Percentiles rank a stretch among this genome's conserved stretches.
phyloP scores from a whole-genome alignment of 2,329 filamentous ascomycete genomes.

The Diaporthe citri region DNA sequence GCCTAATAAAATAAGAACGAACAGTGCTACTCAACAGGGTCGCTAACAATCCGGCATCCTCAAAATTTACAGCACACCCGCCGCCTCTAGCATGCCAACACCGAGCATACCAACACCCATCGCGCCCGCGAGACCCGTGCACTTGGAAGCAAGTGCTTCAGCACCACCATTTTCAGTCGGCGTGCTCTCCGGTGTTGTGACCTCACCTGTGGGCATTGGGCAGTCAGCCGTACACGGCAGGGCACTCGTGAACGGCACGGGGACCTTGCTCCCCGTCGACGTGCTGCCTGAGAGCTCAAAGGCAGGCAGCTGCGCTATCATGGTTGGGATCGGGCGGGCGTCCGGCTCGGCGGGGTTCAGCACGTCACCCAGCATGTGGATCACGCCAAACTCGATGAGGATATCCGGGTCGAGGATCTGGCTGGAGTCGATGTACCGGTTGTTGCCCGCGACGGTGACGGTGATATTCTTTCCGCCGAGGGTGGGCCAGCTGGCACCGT shows the following conservation, averaged over 20 bases:
- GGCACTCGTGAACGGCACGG: slow-evolving; percentile 17
- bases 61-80: background rate
- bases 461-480: slow-evolving; percentile 55
- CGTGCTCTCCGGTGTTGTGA: background rate
- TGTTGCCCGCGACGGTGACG: slow-evolving; percentile 57
- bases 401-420: slow-evolving; percentile 65
- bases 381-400: slow-evolving; percentile 67
- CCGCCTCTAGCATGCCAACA: background rate
- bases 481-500: slow-evolving; percentile 54
- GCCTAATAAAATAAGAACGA: background rate
- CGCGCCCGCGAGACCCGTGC: slow-evolving; percentile 3
- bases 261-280: slow-evolving; percentile 47
- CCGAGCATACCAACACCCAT: slow-evolving; percentile 10
- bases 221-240: slow-evolving; percentile 56
- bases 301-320: slow-evolving; percentile 52
- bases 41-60: background rate
- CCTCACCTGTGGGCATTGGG: slow-evolving; percentile 47
- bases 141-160: background rate
- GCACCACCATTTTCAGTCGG: background rate
- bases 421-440: slow-evolving; percentile 63
- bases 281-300: slow-evolving; percentile 43
- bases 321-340: slow-evolving; percentile 52
- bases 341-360: slow-evolving; percentile 57
- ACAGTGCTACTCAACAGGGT: background rate
- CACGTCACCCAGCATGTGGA: slow-evolving; percentile 69